Base-by-base conservation (phyloP, 2,329 filamentous ascomycete species). In the Epichloe gansuensis region DNA sequence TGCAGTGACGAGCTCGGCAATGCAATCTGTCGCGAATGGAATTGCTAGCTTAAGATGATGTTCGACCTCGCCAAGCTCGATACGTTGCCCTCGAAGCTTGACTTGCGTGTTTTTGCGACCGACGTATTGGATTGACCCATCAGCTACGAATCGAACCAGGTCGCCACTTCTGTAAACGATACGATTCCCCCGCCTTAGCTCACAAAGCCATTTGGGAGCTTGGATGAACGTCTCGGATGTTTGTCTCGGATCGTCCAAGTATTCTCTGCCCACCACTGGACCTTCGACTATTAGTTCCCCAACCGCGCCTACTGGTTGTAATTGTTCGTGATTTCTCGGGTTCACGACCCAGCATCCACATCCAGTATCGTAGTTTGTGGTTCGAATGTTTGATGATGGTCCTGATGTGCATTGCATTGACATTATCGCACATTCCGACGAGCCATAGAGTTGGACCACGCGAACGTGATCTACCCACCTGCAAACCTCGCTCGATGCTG, bases 61-160 rank as follows among this genome's bases (percentile, higher is more conserved):
- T 34, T 52, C 45, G 12, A 52, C 46, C 41, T 52, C 51, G 27
- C 45, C 45, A 13, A 52, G 51, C 15, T 52, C 51, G 23, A 52
- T 40, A 17, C 51, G 51, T 31, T 52, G 51, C 2, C 51, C 51
- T n/a, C 51, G 45, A 11, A 52, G 17, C 41, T 52, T 52, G 45
- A 52, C 39, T 27, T 49, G 51, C 12, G 25, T 39, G 46, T 49
- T 35, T 13, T 43, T 48, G 11, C 51, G 51, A 9, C 51, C 11
- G 34, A 49, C 27, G 25, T 49, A 49, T 13, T 43, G 21, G 7
- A 52, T 8, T 1, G 51, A 25, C 4, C 40, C 40, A 43, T 52
- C 34, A 7, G 15, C 31, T 11, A 5, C 35, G 12, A 43, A 15
- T 1, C 51, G 17, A 25, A 52, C 51, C 12, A 49, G 46, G 5